Evolutionary conservation across 1,139 yeast species (phyloP).

Genomic region (Candida sanyaensis): DNA sequence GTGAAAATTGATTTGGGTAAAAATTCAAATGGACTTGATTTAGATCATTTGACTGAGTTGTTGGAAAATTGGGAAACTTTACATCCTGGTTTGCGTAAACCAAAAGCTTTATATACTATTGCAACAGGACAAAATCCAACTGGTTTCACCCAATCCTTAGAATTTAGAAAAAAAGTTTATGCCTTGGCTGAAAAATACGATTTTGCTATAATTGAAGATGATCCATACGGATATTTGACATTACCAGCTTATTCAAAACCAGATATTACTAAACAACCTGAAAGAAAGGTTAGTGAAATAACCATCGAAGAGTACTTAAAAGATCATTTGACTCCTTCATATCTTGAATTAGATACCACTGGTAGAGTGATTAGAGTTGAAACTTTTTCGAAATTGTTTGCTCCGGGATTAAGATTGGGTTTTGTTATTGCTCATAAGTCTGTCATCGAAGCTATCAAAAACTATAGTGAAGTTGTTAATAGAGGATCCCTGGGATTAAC

Average conservation of each 20-base stretch:
- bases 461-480: constrained; percentile 38
- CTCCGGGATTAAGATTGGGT: constrained; percentile 47
- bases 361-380: constrained; percentile 45
- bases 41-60: constrained; percentile 33
- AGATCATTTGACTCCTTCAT: constrained; percentile 44
- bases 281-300: constrained; percentile 8
- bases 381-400: constrained; percentile 44
- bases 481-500: constrained; percentile 51
- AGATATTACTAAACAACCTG: constrained; percentile 7
- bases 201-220: constrained; percentile 45
- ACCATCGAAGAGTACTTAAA: constrained; percentile 36
- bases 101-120: constrained; percentile 45
- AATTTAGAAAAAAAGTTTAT: constrained; percentile 36
- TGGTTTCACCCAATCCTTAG: constrained; percentile 40
- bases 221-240: constrained; percentile 46
- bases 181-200: constrained; percentile 42
- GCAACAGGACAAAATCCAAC: constrained; percentile 49
- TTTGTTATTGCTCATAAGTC: constrained; percentile 39
- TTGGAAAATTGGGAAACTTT: constrained; percentile 40
- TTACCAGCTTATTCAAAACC: constrained; percentile 37
- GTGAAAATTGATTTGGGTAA: constrained; percentile 43
- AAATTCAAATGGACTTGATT: constrained; percentile 47
- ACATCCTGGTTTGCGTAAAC: constrained; percentile 32
- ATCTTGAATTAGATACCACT: constrained; percentile 38
- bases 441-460: constrained; percentile 36